Evolutionary conservation across 768 basidiomycete species (phyloP).

Genomic region (Kwoniella dejecticola): DNA sequence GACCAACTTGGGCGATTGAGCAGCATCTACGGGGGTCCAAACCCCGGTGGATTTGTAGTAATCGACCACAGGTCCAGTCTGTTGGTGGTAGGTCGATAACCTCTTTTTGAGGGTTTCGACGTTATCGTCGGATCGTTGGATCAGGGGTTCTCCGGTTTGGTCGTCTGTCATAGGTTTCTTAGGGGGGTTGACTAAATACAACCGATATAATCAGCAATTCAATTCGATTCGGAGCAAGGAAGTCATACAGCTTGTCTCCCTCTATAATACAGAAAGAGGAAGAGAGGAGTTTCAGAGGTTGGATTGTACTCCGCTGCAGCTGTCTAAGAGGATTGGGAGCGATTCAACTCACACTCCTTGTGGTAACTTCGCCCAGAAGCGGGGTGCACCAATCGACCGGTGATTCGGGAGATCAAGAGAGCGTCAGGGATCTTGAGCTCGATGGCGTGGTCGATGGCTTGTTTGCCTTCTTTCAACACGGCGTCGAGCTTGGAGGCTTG

Average conservation of each 20-base stretch:
- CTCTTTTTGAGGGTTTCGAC: conserved; percentile 92
- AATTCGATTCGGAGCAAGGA: too few species aligned
- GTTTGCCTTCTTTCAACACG: conserved; percentile 79
- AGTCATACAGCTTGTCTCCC: too few species aligned
- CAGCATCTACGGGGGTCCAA: conserved; percentile 89
- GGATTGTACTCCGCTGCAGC: too few species aligned
- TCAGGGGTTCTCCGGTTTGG: conserved; percentile 89
- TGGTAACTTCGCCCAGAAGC: conserved; percentile 90
- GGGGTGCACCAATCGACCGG: conserved; percentile 90
- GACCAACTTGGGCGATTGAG: conserved; percentile 86
- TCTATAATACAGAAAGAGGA: too few species aligned
- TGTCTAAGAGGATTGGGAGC: too few species aligned
- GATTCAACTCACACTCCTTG: conserved; percentile 73
- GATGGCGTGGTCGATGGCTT: conserved; percentile 82
- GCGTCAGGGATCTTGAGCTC: conserved; percentile 91
- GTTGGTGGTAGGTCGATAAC: conserved; percentile 80
- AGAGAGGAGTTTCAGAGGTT: too few species aligned
- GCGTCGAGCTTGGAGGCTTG: conserved; percentile 94
- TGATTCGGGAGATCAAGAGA: conserved; percentile 95
- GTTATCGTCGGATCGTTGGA: conserved; percentile 97
- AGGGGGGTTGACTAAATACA: conserved; percentile 70
- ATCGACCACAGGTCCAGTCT: conserved; percentile 92
- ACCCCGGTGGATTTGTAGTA: conserved; percentile 92
- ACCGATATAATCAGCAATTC: background rate
- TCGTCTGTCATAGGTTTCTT: conserved; percentile 96